Conservation (phyloP, 306 rosid species). For the Canavalia gladiata region DNA sequence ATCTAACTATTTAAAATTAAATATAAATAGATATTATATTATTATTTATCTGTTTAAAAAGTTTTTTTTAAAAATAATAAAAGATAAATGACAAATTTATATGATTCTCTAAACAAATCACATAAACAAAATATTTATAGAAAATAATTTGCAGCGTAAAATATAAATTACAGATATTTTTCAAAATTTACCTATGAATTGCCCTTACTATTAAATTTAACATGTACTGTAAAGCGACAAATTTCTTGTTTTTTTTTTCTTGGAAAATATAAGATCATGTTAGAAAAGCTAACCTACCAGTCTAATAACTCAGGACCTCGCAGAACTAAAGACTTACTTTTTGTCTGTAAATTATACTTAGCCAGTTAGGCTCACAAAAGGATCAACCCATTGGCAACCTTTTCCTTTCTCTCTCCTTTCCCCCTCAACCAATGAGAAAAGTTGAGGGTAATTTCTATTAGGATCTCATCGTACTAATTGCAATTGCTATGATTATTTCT, state of each 20-base stretch:
- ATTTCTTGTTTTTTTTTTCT: background rate
- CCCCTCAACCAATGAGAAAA: background rate
- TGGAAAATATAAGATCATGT: conserved; percentile 4
- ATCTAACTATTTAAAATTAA: too few relatives aligned
- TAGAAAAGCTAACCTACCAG: conserved; percentile 34
- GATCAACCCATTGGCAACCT: conserved; percentile 25
- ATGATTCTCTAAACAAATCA: background rate
- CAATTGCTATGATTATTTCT: background rate
- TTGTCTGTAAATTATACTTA: conserved; percentile 28
- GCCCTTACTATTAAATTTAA: background rate
- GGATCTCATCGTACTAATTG: conserved; percentile 37
- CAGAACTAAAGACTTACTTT: conserved; percentile 37
- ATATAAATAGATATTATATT: too few relatives aligned
- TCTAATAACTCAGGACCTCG: background rate
- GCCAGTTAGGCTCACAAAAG: conserved; percentile 34
- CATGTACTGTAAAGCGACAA: background rate
- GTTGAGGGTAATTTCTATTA: background rate
- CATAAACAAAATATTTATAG: background rate
- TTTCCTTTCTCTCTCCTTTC: background rate
- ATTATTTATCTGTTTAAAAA: too few relatives aligned
- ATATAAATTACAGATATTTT: background rate
- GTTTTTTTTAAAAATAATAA: background rate
- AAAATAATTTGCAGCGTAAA: background rate
- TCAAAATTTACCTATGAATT: background rate
- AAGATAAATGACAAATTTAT: background rate